A percentile compares a stretch with the other conserved stretches of the same genome.
Evolutionary conservation across 768 basidiomycete genomes (phyloP).

Genomic region (Mycena galopus): DNA sequence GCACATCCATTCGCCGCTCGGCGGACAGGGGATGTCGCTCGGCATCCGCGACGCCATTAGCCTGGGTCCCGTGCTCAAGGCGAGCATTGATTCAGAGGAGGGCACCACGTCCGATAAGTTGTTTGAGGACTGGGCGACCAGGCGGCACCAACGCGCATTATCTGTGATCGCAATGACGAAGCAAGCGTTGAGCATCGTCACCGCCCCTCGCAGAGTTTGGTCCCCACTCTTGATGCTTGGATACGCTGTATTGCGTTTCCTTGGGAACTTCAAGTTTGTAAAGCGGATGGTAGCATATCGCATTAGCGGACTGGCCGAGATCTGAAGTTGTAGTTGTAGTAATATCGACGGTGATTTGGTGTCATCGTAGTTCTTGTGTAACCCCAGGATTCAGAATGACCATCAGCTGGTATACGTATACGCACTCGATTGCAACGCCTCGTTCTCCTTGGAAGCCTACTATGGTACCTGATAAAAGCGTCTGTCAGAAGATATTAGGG

Average conservation of each 20-base stretch:
- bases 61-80: slow-evolving; percentile 56
- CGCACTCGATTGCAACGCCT: no score
- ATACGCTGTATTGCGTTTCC: slow-evolving; percentile 5
- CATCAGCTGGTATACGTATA: no score
- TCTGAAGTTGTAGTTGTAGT: neutral
- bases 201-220: slow-evolving; percentile 19
- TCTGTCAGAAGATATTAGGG: no score
- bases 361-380: no score
- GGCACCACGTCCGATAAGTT: slow-evolving; percentile 43
- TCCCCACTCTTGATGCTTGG: neutral
- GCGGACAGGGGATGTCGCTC: slow-evolving; percentile 73
- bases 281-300: slow-evolving; percentile 11
- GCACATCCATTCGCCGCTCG: slow-evolving; percentile 66
- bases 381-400: no score
- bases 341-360: no score
- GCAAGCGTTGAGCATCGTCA: slow-evolving; percentile 39
- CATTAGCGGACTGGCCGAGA: slow-evolving; percentile 3
- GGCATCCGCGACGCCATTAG: slow-evolving; percentile 66
- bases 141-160: slow-evolving; percentile 56
- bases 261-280: slow-evolving; percentile 3
- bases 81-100: neutral
- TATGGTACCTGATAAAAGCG: no score
- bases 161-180: slow-evolving; percentile 60
- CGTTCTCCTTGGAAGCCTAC: no score
- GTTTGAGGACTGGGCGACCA: slow-evolving; percentile 50